These are phyloP conservation scores for Penicillium sp. DNA, from an alignment of 2,329 filamentous ascomycete species.

Conservation along the genomic window DNA sequence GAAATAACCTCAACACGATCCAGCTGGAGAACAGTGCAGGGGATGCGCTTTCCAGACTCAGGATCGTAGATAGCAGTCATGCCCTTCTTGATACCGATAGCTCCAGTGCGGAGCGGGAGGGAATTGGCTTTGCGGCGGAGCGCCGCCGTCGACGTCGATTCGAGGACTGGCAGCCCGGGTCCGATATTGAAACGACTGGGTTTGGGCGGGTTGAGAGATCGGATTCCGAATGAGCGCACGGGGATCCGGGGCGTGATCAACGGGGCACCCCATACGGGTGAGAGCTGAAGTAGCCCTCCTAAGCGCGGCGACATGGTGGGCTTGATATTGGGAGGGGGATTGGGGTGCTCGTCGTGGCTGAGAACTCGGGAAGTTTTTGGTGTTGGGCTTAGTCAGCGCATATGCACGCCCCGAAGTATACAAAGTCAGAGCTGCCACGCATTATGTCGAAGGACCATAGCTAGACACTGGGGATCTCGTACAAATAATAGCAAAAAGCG, in stretches of 20 bases:
- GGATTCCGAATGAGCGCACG: constrained; percentile 51
- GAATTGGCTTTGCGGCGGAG: constrained; percentile 57
- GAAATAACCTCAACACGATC: constrained; percentile 87
- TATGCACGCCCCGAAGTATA: neutral
- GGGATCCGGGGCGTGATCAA: constrained; percentile 20
- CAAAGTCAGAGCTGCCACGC: neutral
- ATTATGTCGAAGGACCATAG: neutral
- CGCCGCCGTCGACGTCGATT: constrained; percentile 57
- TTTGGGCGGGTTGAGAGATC: constrained; percentile 55
- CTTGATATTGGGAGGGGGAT: constrained; percentile 2
- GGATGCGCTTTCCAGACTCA: constrained; percentile 69
- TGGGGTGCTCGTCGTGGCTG: neutral
- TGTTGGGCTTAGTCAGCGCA: constrained; percentile 13
- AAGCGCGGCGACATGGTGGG: constrained; percentile 36
- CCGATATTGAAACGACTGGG: constrained; percentile 54
- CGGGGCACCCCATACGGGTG: constrained; percentile 19
- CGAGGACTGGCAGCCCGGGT: constrained; percentile 50
- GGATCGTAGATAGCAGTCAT: constrained; percentile 88
- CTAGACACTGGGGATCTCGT: too few species aligned
- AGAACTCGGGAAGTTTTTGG: constrained; percentile 20
- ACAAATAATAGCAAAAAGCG: neutral
- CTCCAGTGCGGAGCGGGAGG: constrained; percentile 69
- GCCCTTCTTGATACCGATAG: constrained; percentile 86
- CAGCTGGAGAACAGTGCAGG: constrained; percentile 90
- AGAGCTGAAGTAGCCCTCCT: constrained; percentile 27